These are phyloP conservation scores for Aquilaria malaccensis DNA, from an alignment of 345 rosid genomes.

Conservation along the genomic window DNA sequence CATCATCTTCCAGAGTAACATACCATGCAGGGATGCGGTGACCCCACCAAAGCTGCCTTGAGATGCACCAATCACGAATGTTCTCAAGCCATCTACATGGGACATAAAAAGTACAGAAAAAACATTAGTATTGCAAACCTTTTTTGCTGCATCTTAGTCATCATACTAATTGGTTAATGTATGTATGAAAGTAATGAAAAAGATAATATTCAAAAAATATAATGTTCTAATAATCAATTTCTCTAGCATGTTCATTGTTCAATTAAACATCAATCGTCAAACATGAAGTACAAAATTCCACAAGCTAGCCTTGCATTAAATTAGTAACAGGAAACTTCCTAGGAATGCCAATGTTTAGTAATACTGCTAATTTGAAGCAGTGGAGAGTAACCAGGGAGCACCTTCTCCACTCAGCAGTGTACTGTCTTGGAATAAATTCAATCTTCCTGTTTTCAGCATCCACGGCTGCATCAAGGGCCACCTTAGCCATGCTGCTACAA, in stretches of 20 bases:
- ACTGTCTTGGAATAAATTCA: slow-evolving; percentile 83
- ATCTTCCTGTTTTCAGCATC: slow-evolving; percentile 51
- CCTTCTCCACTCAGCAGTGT: slow-evolving; percentile 94
- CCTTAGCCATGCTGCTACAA: slow-evolving; percentile 60
- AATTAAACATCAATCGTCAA: not conserved
- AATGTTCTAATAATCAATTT: too few species aligned
- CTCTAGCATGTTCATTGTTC: too few species aligned
- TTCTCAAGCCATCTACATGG: slow-evolving; percentile 88
- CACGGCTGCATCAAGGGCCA: slow-evolving; percentile 72
- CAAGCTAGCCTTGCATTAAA: not conserved
- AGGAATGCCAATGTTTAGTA: not conserved
- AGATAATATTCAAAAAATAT: too few species aligned
- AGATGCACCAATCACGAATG: slow-evolving; percentile 94
- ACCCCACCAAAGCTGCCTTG: slow-evolving; percentile 99
- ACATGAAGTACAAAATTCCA: not conserved
- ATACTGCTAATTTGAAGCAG: not conserved
- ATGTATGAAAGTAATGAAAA: too few species aligned
- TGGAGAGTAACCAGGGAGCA: slow-evolving; percentile 14
- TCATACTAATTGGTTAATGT: too few species aligned
- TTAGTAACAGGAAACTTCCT: not conserved
- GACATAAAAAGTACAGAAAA: too few species aligned
- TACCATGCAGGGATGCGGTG: slow-evolving; percentile 96
- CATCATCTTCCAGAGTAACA: slow-evolving; percentile 70
- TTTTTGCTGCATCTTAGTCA: too few species aligned
- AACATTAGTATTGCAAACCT: too few species aligned